These are phyloP conservation scores for Eimeria acervulina DNA, from an alignment of 169 alveolate species.

Conservation along the genomic window DNA sequence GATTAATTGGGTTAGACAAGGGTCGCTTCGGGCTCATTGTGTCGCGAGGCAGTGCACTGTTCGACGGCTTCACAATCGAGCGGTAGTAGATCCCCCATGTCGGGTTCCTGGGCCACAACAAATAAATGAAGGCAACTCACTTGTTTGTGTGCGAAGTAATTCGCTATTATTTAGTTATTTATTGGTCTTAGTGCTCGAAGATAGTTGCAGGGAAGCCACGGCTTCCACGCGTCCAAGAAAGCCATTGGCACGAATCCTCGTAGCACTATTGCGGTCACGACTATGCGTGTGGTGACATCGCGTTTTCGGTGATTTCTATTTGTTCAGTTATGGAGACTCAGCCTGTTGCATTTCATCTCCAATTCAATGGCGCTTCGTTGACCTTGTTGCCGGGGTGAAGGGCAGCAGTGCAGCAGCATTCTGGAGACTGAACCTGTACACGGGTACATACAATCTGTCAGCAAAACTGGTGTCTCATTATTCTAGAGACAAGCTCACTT, in stretches of 20 bases:
- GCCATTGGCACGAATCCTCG: conserved; percentile 7
- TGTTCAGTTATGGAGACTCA: background rate
- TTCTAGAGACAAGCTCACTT: background rate
- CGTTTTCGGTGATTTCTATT: background rate
- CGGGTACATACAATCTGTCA: background rate
- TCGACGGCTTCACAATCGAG: conserved; percentile 74
- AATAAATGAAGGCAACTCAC: background rate
- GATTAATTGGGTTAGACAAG: background rate
- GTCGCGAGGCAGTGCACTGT: conserved; percentile 67
- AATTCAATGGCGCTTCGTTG: conserved; percentile 54
- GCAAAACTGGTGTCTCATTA: background rate
- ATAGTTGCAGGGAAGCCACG: background rate
- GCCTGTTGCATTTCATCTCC: background rate
- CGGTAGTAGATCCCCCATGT: conserved; percentile 7
- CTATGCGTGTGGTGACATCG: background rate
- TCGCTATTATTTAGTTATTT: background rate
- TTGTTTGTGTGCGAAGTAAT: background rate
- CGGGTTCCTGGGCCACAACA: background rate
- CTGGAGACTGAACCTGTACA: background rate
- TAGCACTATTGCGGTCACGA: background rate
- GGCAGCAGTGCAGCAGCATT: conserved; percentile 6
- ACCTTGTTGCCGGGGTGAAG: background rate
- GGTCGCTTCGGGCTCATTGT: conserved; percentile 74
- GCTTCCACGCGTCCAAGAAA: conserved; percentile 5
- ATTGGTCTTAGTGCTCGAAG: background rate